These are phyloP conservation scores for Heterococcus sp. DNA, from an alignment of 108 stramenopile species.

Conservation along the genomic window DNA sequence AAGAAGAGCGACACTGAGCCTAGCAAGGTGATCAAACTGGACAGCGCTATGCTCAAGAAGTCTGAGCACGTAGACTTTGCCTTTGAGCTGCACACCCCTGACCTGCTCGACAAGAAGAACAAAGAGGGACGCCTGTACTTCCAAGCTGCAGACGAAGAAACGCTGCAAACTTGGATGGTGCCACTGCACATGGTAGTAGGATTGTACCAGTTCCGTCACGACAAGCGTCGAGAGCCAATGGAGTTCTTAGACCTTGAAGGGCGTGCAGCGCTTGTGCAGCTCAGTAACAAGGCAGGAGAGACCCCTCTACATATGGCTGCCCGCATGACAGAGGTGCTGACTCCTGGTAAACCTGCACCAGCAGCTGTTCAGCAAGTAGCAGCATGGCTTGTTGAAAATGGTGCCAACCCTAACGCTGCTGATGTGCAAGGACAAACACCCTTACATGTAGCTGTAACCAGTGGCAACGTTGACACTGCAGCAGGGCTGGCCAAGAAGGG, in stretches of 20 bases:
- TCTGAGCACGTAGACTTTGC: conserved; percentile 30
- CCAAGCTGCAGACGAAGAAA: conserved; percentile 38
- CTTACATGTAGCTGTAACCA: conserved; percentile 8
- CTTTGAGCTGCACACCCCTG: conserved; percentile 56
- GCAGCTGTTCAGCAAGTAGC: conserved; percentile 2
- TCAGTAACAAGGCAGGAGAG: conserved; percentile 18
- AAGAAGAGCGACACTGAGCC: conserved; percentile 6
- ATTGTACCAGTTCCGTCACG: conserved; percentile 33
- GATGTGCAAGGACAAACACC: conserved; percentile 10
- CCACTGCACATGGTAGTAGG: conserved; percentile 38
- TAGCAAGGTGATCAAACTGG: conserved; percentile 34
- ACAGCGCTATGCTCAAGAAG: conserved; percentile 41
- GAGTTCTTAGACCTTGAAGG: conserved; percentile 22
- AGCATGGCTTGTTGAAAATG: conserved; percentile 38
- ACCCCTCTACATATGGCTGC: conserved; percentile 36
- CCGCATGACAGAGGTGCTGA: not conserved
- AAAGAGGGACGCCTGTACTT: conserved; percentile 53
- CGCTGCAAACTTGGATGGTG: conserved; percentile 52
- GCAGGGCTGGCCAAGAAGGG: conserved; percentile 2
- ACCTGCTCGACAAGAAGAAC: conserved; percentile 49
- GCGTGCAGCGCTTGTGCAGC: not conserved
- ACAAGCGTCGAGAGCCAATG: conserved; percentile 24
- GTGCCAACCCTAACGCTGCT: conserved; percentile 8
- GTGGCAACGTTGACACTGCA: not conserved
- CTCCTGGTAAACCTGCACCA: not conserved